These are phyloP conservation scores for Rhodotorula babjevae DNA, from an alignment of 768 basidiomycete species.

Conservation along the genomic window DNA sequence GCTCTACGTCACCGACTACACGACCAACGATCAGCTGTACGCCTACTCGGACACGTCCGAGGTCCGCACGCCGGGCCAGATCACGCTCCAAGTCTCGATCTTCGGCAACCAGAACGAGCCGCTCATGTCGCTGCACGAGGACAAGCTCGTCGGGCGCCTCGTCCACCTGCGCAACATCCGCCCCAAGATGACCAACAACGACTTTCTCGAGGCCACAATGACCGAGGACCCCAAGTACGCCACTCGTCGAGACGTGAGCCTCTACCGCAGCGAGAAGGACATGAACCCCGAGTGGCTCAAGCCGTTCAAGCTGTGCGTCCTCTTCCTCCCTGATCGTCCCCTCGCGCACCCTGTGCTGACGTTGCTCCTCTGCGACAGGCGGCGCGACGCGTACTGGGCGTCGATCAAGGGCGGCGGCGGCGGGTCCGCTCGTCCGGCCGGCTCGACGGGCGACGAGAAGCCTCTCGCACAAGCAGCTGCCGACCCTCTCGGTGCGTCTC, in stretches of 20 bases:
- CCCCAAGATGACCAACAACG: neutral
- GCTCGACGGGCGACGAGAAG: neutral
- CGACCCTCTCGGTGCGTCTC: neutral
- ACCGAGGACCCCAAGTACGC: neutral
- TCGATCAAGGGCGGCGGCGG: neutral
- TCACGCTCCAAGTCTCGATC: constrained; percentile 17
- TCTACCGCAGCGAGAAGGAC: neutral
- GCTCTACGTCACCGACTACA: constrained; percentile 32
- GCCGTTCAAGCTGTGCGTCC: constrained; percentile 5
- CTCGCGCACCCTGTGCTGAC: no score
- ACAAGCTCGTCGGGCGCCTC: constrained; percentile 3
- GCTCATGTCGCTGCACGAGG: neutral
- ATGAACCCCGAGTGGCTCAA: neutral
- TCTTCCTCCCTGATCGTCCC: neutral
- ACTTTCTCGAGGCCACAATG: constrained; percentile 24
- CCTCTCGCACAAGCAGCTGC: no score
- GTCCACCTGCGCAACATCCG: constrained; percentile 14
- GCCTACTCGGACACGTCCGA: neutral
- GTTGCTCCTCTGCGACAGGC: neutral
- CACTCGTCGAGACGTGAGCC: neutral
- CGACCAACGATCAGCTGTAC: constrained; percentile 1
- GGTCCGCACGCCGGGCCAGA: neutral
- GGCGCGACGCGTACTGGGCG: neutral
- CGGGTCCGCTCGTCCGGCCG: neutral
- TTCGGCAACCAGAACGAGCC: constrained; percentile 22